Base-by-base conservation (phyloP, 2,329 filamentous ascomycete species). In the Penicillium verrucosum region DNA sequence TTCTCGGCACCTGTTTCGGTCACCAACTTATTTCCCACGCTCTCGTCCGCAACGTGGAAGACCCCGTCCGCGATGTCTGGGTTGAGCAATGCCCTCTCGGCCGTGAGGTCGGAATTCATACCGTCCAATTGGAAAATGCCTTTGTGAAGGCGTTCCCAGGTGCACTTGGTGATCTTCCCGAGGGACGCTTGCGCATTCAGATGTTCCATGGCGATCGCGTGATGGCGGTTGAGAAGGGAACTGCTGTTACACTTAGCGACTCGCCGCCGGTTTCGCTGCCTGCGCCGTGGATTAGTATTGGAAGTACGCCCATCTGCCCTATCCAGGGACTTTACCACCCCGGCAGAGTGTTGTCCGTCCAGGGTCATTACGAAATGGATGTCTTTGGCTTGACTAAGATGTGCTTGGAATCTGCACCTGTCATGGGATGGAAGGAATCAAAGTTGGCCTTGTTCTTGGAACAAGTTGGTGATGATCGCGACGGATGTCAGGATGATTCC, bases 1-100 rank as follows among this genome's bases (percentile, higher is more conserved):
- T 73, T 7, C 66, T 73, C 45, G 71, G 71, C 9, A 71, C 70
- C 2, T 74, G 71, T 51, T 74, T 72, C 58, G 71, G 70, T 0
- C 70, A 72, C 46, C 70, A 72, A 56, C 56, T 71, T 14, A 63
- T 72, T 37, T 62, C 62, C 11, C 62, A 66, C 55, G 57, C 60
- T 12, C 56, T 66, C n/a, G 58, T 66, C 14, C 64, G 62, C 37
- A 54, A 55, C 37, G 54, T 57, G 1, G 47, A 64, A 4, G 61
- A 66, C 29, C 37, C 56, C 0, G 55, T 60, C n/a, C 61, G 61
- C 18, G 64, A 66, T 25, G 61, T 66, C 9, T 66, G 61, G 40
- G 64, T 66, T 27, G 64, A 66, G 54, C 62, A 65, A 49, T 66
- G 64, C 34, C 64, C 64, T 0, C 61, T 66, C 2, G 64, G 64